These are phyloP conservation scores for Verticillium nonalfalfae DNA, from an alignment of 2,329 filamentous ascomycete species.

Conservation along the genomic window DNA sequence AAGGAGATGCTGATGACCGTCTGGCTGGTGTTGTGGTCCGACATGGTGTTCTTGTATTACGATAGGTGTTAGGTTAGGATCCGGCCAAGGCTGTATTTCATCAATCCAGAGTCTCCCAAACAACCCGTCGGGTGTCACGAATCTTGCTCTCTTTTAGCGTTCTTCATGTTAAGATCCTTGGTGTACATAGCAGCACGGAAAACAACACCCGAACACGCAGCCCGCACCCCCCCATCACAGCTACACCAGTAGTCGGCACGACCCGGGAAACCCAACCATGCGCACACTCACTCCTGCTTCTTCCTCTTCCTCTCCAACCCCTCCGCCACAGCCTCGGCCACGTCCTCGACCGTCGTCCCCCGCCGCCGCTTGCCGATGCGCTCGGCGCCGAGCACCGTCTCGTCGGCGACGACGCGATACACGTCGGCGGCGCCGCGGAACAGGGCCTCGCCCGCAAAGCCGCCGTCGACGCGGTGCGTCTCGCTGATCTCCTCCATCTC, in stretches of 20 bases:
- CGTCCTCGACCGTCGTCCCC: constrained; percentile 51
- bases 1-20: constrained; percentile 13
- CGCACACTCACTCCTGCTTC: constrained; percentile 17
- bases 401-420: constrained; percentile 55
- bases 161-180: no score
- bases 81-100: no score
- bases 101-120: no score
- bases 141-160: background rate
- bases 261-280: no score
- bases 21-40: background rate
- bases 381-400: constrained; percentile 54
- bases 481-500: constrained; percentile 73
- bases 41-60: background rate
- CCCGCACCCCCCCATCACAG: background rate
- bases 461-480: constrained; percentile 59
- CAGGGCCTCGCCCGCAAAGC: constrained; percentile 43
- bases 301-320: constrained; percentile 39
- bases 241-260: no score
- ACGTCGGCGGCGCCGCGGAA: constrained; percentile 56
- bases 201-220: background rate
- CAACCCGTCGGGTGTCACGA: no score
- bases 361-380: constrained; percentile 49
- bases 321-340: constrained; percentile 41
- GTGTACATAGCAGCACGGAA: background rate
- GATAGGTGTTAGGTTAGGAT: background rate